These are phyloP conservation scores for Ogataea saltuana DNA, from an alignment of 805 yeast species.

Conservation along the genomic window DNA sequence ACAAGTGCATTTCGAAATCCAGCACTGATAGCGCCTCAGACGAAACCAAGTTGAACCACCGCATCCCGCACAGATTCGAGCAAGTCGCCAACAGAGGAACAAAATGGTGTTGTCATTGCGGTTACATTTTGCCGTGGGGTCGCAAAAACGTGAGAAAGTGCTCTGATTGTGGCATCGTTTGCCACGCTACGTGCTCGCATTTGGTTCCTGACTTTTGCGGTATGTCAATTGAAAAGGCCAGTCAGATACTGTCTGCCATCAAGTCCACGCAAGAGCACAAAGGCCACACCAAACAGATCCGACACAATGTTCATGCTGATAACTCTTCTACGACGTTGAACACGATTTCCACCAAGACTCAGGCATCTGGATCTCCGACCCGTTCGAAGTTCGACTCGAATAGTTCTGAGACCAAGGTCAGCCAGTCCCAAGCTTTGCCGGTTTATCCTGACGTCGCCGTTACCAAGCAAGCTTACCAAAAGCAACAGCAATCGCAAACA, in stretches of 20 bases:
- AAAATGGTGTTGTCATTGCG: constrained; percentile 99
- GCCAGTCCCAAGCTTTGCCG: constrained; percentile 7
- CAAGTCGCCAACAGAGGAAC: constrained; percentile 93
- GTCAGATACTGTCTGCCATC: constrained; percentile 81
- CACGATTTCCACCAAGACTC: constrained; percentile 12
- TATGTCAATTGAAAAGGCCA: constrained; percentile 96
- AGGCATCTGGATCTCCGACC: constrained; percentile 10
- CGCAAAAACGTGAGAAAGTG: constrained; percentile 90
- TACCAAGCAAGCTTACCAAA: constrained; percentile 19
- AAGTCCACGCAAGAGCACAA: constrained; percentile 59
- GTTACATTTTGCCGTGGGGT: constrained; percentile 94
- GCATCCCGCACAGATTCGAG: constrained; percentile 95
- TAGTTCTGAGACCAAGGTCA: constrained; percentile 10
- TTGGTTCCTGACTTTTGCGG: constrained; percentile 98
- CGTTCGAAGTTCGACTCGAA: background rate
- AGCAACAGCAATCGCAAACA: constrained; percentile 10
- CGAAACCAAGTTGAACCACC: constrained; percentile 84
- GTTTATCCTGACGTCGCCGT: constrained; percentile 30
- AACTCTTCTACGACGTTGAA: constrained; percentile 20
- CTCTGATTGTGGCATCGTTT: constrained; percentile 90
- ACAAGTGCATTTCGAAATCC: constrained; percentile 79
- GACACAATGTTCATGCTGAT: constrained; percentile 2
- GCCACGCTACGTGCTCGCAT: constrained; percentile 90
- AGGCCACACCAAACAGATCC: constrained; percentile 17
- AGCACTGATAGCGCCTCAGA: constrained; percentile 68